Percentiles rank a stretch among this genome's conserved stretches.
phyloP scores from a whole-genome alignment of 2,329 filamentous ascomycete genomes.

The Sporothrix pseudoabietina region DNA sequence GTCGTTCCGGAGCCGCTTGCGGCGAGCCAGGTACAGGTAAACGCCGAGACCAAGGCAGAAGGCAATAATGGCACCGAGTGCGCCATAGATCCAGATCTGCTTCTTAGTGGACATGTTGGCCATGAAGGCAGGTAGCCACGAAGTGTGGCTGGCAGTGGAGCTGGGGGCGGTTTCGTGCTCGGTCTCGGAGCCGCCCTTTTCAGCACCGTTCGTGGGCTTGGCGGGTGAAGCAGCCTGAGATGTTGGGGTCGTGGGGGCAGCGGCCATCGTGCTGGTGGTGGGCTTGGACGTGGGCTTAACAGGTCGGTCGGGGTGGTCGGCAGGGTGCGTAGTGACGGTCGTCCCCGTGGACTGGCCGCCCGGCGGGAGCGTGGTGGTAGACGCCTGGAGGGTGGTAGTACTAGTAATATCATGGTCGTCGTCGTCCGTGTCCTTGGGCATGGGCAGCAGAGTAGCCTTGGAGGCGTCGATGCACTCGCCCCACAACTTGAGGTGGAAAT shows the following conservation, averaged over 20 bases:
- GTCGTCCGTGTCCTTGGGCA: slow-evolving; percentile 83
- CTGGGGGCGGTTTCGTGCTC: slow-evolving; percentile 37
- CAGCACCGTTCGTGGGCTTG: background rate
- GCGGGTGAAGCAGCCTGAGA: slow-evolving; percentile 31
- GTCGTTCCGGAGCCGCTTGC: slow-evolving; percentile 72
- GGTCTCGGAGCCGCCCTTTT: slow-evolving; percentile 41
- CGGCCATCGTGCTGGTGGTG: slow-evolving; percentile 36
- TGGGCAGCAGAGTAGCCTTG: slow-evolving; percentile 73
- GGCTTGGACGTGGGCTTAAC: slow-evolving; percentile 46
- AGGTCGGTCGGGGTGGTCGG: slow-evolving; percentile 67
- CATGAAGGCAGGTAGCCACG: slow-evolving; percentile 82
- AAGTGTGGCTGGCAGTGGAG: slow-evolving; percentile 50
- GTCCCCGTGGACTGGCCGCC: slow-evolving; percentile 35
- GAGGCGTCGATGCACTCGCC: slow-evolving; percentile 79
- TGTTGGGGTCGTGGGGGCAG: slow-evolving; percentile 39
- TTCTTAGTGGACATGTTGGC: slow-evolving; percentile 84
- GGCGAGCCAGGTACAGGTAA: slow-evolving; percentile 79
- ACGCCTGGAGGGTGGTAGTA: slow-evolving; percentile 63
- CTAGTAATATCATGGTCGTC: slow-evolving; percentile 71
- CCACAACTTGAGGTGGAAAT: slow-evolving; percentile 95
- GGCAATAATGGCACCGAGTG: slow-evolving; percentile 76
- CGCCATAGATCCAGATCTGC: slow-evolving; percentile 90
- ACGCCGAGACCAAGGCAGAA: slow-evolving; percentile 82
- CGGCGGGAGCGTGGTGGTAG: slow-evolving; percentile 63
- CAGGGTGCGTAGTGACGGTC: slow-evolving; percentile 46